Percentiles rank a stretch among this genome's conserved stretches.
These are phyloP conservation scores for Oryza officinalis DNA, from an alignment of 176 grass and related monocot genomes.

Conservation along the genomic window DNA sequence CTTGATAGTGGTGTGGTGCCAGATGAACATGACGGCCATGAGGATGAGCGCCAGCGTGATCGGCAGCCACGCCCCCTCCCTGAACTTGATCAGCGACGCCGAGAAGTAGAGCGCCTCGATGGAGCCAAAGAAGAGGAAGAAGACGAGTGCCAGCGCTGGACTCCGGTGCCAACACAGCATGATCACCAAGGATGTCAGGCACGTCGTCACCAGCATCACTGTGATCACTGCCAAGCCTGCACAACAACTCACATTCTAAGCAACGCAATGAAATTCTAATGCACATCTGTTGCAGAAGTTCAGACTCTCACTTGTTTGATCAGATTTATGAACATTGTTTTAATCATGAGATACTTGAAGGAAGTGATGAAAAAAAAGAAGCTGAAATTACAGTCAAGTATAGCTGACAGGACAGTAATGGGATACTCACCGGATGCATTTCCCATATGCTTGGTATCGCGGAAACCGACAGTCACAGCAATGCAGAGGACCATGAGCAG, in stretches of 20 bases:
- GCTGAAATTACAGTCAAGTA: neutral
- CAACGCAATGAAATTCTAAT: neutral
- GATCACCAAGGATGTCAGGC: conserved; percentile 79
- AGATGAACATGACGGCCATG: conserved; percentile 81
- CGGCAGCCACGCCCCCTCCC: conserved; percentile 85
- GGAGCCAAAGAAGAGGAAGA: conserved; percentile 89
- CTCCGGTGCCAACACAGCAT: conserved; percentile 88
- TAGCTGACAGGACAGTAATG: neutral
- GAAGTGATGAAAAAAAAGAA: neutral
- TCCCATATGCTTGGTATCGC: conserved; percentile 92
- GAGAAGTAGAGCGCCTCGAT: conserved; percentile 95
- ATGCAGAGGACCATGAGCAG: conserved; percentile 93
- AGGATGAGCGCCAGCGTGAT: conserved; percentile 78
- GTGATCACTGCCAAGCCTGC: conserved; percentile 91
- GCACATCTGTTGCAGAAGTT: neutral
- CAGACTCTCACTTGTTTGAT: neutral
- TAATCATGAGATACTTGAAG: neutral
- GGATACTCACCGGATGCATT: conserved; percentile 72
- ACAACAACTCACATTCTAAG: neutral
- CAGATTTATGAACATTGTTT: neutral
- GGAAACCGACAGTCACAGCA: conserved; percentile 87
- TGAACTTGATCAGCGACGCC: conserved; percentile 91
- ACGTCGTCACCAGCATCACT: conserved; percentile 95
- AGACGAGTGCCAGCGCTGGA: conserved; percentile 58
- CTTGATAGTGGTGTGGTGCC: conserved; percentile 88